Percentiles rank a stretch among this genome's conserved stretches.
Evolutionary conservation across 2,329 filamentous ascomycete genomes (phyloP).

Genomic region (Penicillium sp.): DNA sequence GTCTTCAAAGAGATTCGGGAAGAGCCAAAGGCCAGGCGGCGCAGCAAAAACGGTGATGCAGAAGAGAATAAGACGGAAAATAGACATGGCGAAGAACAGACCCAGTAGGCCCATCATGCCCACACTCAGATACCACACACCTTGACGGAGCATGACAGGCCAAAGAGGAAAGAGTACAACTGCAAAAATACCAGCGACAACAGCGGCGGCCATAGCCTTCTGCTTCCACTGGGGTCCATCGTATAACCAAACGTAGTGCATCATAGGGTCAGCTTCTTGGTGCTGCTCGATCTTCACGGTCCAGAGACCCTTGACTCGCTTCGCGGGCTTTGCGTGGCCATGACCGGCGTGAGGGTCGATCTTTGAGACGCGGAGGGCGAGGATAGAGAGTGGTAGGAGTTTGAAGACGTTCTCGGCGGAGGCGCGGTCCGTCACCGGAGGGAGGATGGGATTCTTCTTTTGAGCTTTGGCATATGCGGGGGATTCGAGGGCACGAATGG

Average conservation of each 20-base stretch:
- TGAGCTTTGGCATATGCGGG: constrained; percentile 85
- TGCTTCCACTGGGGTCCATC: constrained; percentile 93
- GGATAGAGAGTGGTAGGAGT: constrained; percentile 88
- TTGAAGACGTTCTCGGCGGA: constrained; percentile 95
- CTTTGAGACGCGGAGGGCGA: constrained; percentile 88
- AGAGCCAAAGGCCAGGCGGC: constrained; percentile 93
- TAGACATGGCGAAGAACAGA: constrained; percentile 96
- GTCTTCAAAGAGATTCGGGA: constrained; percentile 97
- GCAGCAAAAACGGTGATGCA: constrained; percentile 84
- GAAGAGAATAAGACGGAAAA: constrained; percentile 94
- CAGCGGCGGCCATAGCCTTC: constrained; percentile 86
- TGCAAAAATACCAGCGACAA: constrained; percentile 81
- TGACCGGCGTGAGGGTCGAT: constrained; percentile 78
- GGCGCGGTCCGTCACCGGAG: constrained; percentile 83
- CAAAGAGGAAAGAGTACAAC: constrained; percentile 95
- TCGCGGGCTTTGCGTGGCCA: constrained; percentile 68
- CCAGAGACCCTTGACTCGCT: constrained; percentile 95
- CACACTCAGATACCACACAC: constrained; percentile 97
- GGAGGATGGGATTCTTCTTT: constrained; percentile 87
- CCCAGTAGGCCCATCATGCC: constrained; percentile 87
- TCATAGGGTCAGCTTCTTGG: constrained; percentile 69
- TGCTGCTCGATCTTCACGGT: constrained; percentile 95
- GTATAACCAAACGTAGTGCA: constrained; percentile 97
- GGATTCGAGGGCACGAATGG: constrained; percentile 85
- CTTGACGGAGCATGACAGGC: constrained; percentile 87